These are phyloP conservation scores for Hericium alpestre DNA, from an alignment of 768 basidiomycete species.

Conservation along the genomic window DNA sequence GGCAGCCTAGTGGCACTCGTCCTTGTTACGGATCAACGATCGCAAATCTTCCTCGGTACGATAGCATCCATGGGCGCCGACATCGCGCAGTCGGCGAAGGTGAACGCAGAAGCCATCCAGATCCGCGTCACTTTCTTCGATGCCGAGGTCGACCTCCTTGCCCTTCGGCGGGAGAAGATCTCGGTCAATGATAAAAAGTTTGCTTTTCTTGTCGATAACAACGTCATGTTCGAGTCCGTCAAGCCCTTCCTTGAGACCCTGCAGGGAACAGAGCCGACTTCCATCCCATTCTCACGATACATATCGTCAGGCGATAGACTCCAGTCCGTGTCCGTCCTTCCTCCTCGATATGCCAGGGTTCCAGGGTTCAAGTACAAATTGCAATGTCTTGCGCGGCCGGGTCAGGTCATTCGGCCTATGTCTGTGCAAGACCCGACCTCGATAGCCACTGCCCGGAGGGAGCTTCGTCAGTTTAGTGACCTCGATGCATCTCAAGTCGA, in stretches of 20 bases:
- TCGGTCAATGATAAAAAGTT: constrained; percentile 14
- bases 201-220: constrained; percentile 11
- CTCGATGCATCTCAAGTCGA: constrained; percentile 66
- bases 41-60: constrained; percentile 41
- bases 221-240: constrained; percentile 8
- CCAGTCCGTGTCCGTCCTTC: not conserved
- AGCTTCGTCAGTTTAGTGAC: constrained; percentile 36
- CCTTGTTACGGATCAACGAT: constrained; percentile 17
- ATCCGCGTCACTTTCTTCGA: constrained; percentile 58
- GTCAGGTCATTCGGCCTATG: constrained; percentile 26
- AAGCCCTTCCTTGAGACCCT: constrained; percentile 11
- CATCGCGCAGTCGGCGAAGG: constrained; percentile 33
- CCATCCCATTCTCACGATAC: constrained; percentile 4
- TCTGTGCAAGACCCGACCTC: constrained; percentile 32
- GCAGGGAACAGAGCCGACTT: constrained; percentile 8
- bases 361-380: constrained; percentile 52
- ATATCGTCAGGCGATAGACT: constrained; percentile 2
- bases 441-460: constrained; percentile 34
- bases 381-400: constrained; percentile 30
- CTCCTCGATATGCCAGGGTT: constrained; percentile 4
- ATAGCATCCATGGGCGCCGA: constrained; percentile 34
- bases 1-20: constrained; percentile 58
- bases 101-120: constrained; percentile 24
- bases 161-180: constrained; percentile 25
- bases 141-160: constrained; percentile 37